Percentiles rank a stretch among this genome's conserved stretches.
phyloP scores from a whole-genome alignment of 192 early-diverging fungal species.

The Backusella sp. region DNA sequence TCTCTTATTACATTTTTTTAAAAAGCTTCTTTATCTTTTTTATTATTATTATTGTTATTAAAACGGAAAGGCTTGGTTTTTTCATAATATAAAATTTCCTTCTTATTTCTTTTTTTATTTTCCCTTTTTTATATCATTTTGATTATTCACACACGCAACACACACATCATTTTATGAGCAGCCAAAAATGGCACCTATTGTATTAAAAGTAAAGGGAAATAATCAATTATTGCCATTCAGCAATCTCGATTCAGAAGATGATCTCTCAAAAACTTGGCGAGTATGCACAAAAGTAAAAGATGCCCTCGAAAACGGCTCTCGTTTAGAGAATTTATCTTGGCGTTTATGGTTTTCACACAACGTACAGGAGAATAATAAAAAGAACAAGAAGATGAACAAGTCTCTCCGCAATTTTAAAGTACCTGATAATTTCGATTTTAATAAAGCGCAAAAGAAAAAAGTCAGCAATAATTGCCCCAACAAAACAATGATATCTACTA shows the following conservation, averaged over 20 bases:
- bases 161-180: background rate
- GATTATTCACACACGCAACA: background rate
- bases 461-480: background rate
- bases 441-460: conserved; percentile 4
- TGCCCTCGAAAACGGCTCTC: conserved; percentile 75
- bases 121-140: conserved; percentile 9
- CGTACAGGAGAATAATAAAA: conserved; percentile 13
- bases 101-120: background rate
- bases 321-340: conserved; percentile 85
- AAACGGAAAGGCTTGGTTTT: background rate
- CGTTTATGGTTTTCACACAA: conserved; percentile 67
- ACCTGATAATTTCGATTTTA: conserved; percentile 16
- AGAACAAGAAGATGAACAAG: conserved; percentile 1
- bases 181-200: conserved; percentile 60
- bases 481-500: background rate
- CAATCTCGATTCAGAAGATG: conserved; percentile 71
- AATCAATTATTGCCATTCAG: conserved; percentile 71
- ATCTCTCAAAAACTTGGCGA: conserved; percentile 78
- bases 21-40: background rate
- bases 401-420: conserved; percentile 6
- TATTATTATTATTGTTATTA: background rate
- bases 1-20: background rate
- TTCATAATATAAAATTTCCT: background rate
- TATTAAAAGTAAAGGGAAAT: conserved; percentile 72
- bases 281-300: conserved; percentile 87